Evolutionary conservation across 768 basidiomycete species (phyloP), one percentile per base, ranked within the genome.

Genomic region (Coprinellus aureogranulatus): DNA sequence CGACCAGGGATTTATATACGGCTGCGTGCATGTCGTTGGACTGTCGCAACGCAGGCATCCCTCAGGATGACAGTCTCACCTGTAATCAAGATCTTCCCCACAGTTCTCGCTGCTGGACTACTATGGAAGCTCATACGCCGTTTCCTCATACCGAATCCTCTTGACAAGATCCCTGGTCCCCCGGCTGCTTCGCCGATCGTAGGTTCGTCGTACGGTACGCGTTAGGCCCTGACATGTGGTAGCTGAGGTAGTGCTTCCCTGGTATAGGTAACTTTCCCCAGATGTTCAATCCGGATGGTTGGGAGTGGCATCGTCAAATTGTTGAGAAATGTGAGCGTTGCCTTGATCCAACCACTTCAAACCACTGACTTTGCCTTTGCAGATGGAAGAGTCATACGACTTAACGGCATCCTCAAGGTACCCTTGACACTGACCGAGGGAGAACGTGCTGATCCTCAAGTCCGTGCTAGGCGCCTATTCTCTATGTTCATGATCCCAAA

Each of bases 401-500:
- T 78, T 41, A 67, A 71, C 39, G 72, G 68, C 0, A 45, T 70
- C 2, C 62, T 78, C 14, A 73, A 75, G 5, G 77, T 78, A 23
- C n/a, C 37, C 37, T 9, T 18, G 10, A 39, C 9, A 18, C 37
- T 39, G 37, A 39, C 10, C 37, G 9, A 9, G 37, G 18, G 18
- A 39, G 37, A 39, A 39, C 18, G 18, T 9, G 37, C 37, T 9
- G 10, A 9, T 18, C 9, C 37, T 9, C 46, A 12, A 23, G 4
- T 23, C 41, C 11, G 34, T 31, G 55, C n/a, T 60, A 72, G 72
- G 67, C 67, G 54, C 62, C 68, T 44, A 63, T 71, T 49, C 70
- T 81, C 18, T 74, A 76, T 55, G 67, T 78, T 11, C 76, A 63
- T 47, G 80, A 81, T 58, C 76, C 79, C 0, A 70, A 69, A 39